Evolutionary conservation across 805 yeast genomes (phyloP).

Genomic region (Yarrowia sp.): DNA sequence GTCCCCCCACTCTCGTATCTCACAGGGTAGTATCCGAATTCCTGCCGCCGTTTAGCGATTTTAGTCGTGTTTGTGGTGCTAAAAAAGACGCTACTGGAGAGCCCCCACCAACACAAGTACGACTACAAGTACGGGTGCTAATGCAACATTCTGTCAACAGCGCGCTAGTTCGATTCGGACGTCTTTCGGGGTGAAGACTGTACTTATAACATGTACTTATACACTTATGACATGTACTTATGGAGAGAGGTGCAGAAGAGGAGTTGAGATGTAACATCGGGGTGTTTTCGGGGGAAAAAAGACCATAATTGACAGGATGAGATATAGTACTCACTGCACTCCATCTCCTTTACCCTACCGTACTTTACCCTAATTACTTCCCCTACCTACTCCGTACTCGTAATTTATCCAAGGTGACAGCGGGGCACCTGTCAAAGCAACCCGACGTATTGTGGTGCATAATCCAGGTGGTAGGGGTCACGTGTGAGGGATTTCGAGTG

Average conservation of each 20-base stretch:
- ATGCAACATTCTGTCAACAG: not conserved
- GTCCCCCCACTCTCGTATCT: too few species aligned
- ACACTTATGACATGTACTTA: too few species aligned
- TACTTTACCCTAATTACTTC: too few species aligned
- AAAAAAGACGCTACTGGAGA: not conserved
- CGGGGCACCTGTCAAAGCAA: constrained; percentile 1
- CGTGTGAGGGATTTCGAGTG: not conserved
- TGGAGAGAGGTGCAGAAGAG: too few species aligned
- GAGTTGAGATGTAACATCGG: too few species aligned
- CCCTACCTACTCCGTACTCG: too few species aligned
- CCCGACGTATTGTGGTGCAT: not conserved
- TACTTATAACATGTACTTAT: too few species aligned
- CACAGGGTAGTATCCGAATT: not conserved
- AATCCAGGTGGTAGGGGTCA: not conserved
- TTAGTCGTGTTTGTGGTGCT: not conserved
- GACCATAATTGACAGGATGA: too few species aligned
- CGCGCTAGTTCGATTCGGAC: not conserved
- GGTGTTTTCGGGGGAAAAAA: too few species aligned
- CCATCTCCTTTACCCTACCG: too few species aligned
- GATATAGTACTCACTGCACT: too few species aligned
- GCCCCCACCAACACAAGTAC: not conserved
- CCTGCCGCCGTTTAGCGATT: not conserved
- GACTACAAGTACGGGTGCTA: not conserved
- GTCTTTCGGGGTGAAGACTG: not conserved
- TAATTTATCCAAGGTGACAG: not conserved